Base-by-base conservation (phyloP, 768 basidiomycete genomes). In the Lentinula lateritia region DNA sequence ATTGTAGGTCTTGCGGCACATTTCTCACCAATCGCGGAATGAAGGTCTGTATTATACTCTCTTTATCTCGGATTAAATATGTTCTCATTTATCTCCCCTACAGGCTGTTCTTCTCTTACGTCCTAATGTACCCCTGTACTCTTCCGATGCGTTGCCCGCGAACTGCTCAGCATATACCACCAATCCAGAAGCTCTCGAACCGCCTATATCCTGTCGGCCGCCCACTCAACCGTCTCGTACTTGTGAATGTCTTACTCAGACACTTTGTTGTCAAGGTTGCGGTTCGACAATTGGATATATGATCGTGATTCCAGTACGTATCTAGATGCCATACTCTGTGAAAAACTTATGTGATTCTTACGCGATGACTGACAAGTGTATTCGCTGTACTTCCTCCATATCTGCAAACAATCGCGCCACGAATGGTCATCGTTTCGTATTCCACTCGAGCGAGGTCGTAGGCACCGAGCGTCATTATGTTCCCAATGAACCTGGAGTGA, bases 391-490 rank as follows among this genome's bases (percentile, higher is more conserved):
- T 16, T 83, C 85, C 15, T 88, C 88, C 2, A 85, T 87, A 56
- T 79, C 82, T 52, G 79, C 80, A 5, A 83, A 81, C 16, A 88
- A 88, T 71, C 84, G 89, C 62, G 79, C 85, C 7, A 91, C 91
- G 23, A 93, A 93, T 71, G 90, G 90, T 8, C 91, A 93, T 71
- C 85, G 90, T 35, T 94, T 90, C 71, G 92, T 94, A 39, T 94
- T 93, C 71, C 90, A 93, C 75, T 88, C 87, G 43, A 81, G 72
- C 64, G 87, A 88, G 72, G 83, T 92, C 57, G 65, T 72, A 28
- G 83, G 83, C 8, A 81, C 80, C 32, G 87, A 89, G 68, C 83
- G 90, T 46, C 79, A 81, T 66, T 87, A 90, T 65, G 74, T 89
- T 60, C 73, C 73, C 39, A 78, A 81, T 62, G 90, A 92, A 69